Evolutionary conservation across 2,329 filamentous ascomycete genomes (phyloP), one percentile per base, ranked within the genome.

Genomic region (Gaeumannomyces tritici): DNA sequence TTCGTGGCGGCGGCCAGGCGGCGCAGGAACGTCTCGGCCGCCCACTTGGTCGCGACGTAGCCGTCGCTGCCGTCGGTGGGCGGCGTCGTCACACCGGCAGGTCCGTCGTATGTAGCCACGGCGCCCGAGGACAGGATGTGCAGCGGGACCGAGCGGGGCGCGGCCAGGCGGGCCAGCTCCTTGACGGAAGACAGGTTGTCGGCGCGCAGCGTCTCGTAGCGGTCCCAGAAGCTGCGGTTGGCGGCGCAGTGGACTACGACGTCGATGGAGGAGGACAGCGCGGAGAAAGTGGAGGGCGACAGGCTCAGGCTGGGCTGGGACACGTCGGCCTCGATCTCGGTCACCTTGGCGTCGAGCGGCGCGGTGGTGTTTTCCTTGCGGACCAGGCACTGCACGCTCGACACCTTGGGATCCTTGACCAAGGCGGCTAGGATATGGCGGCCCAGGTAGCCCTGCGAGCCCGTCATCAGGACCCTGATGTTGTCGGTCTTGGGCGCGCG

Each of bases 231-330:
- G 9, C 68, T 74, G 21, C 71, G 69, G 27, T 75, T 73, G 24
- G 79, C 78, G 8, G 77, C 82, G 60, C 72, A 75, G 68, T 84
- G 87, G 26, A 89, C 79, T 61, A 68, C 55, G 51, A 56, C 59
- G 54, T 69, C 63, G 2, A 64, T 63, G 2, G 26, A 5, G 6
- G 13, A 9, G 24, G 63, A 65, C 27, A 70, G 47, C 0, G 57
- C 24, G 21, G 21, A 8, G 4, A 54, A 31, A 2, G 59, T 27
- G 26, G 24, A 28, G 12, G 61, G 51, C 4, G 64, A 60, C 8
- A 74, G 69, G 0, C 71, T 70, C 0, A 74, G 63, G 2, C 28
- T 55, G 0, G 69, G 67, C 3, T 55, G 24, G 11, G 27, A 28
- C 26, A 58, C 24, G 57, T 58, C 57, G 26, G 24, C 57, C 0